Base-by-base conservation (phyloP, 495 filamentous ascomycete genomes). In the Acidiella bohemica region DNA sequence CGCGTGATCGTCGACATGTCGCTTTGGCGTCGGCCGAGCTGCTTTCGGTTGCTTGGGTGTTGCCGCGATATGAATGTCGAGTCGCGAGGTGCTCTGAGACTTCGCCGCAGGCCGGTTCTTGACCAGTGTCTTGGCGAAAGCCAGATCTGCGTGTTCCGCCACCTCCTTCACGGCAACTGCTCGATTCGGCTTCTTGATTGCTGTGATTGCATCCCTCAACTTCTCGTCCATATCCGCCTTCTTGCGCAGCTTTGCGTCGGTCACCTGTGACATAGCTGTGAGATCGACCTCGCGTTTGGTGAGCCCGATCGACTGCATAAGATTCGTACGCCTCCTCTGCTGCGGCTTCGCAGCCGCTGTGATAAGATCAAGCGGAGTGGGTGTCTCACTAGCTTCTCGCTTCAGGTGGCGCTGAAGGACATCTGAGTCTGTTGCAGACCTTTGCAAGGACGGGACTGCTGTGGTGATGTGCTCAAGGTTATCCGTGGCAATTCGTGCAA, bases 181-280 rank as follows among this genome's bases (percentile, higher is more conserved):
- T 40, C 90, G 71, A 53, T 95, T 93, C 4, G 90, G 90, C 57
- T 79, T 93, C 50, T 85, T 82, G 20, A 96, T 64, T 1, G 81
- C 68, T 9, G 72, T 64, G 42, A 96, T 95, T 10, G 88, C 90
- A 24, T 80, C 75, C 51, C 80, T 75, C 19, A 95, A 65, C 53
- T 94, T 82, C 42, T 78, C 76, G 42, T 92, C 78, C 5, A 93
- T 64, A 29, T 72, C 68, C 16, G 82, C 78, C 46, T 84, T 79
- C 58, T 82, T 81, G 49, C 71, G 75, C 32, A 76, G 57, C 57
- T 80, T 93, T 11, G 67, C 61, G 49, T 81, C 76, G 17, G 67
- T 67, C 19, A 69, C 67, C 28, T 71, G 62, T 7, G 69, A 69
- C 41, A 63, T 63, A 5, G 67, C 67, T 39, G 68, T 67, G 16